Base-by-base conservation (phyloP, 169 alveolate genomes). In the Miamiensis avidus region DNA sequence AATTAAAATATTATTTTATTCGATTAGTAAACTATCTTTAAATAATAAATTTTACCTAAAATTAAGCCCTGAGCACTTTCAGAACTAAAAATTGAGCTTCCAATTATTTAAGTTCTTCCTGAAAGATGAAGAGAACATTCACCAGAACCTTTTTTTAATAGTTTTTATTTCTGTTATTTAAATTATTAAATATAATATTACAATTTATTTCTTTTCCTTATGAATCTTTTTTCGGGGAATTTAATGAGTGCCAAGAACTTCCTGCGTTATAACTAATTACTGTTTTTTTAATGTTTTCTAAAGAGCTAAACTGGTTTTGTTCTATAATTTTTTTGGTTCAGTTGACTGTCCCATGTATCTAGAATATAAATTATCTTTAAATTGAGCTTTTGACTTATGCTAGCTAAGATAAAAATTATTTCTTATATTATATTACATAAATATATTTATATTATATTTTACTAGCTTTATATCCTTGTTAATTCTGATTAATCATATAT, bases 51-150 rank as follows among this genome's bases (percentile, higher is more conserved):
- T 25, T 89, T 87, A 29, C 88, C 82, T 16, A 93, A 76, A 69
- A 89, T 91, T 0, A 90, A 87, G 32, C 94, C 88, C 34, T 94
- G 86, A 34, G 88, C 95, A 29, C 91, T 90, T 15, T 89, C 87
- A 33, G 88, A 31, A 31, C 31, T 65, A 31, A 88, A 86, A 27
- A 77, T 86, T 34, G 29, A 82, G 87, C 27, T 85, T 86, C 25
- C 77, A 34, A 34, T 49, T n/a, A 26, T 0, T 64, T 31, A 34
- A 64, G 29, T 25, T 0, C 15, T 79, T 49, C 0, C 15, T 49
- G n/a, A 79, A 79, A 29, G 26, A 32, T 20, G 20, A 0, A n/a
- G 26, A 0, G 6, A 20, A 28, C 0, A 0, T 29, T 65, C 69
- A 49, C 4, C n/a, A 49, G 69, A 49, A 20, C 69, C 4, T 49